Evolutionary conservation across 192 early-diverging fungal species (phyloP).

Genomic region (Linnemannia elongata): DNA sequence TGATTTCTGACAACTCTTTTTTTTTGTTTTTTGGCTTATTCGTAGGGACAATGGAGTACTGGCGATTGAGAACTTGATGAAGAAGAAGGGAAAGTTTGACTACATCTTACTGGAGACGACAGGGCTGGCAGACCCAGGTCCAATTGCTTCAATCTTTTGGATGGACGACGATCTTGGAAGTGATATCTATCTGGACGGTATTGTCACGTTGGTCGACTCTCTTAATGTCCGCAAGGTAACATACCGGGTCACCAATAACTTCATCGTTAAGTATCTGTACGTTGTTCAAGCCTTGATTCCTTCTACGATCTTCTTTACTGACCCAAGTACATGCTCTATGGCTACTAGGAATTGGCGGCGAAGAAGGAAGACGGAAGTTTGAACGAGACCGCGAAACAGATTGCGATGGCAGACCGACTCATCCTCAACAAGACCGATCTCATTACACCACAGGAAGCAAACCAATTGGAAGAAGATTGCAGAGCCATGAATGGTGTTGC

Average conservation of each 20-base stretch:
- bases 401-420: slow-evolving; percentile 91
- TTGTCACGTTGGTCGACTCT: slow-evolving; percentile 89
- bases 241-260: background rate
- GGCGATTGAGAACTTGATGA: slow-evolving; percentile 94
- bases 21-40: background rate
- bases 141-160: slow-evolving; percentile 98
- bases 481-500: slow-evolving; percentile 52
- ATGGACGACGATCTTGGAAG: slow-evolving; percentile 93
- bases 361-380: slow-evolving; percentile 69
- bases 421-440: slow-evolving; percentile 91
- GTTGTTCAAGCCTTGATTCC: too few relatives aligned
- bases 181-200: slow-evolving; percentile 92
- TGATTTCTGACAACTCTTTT: background rate
- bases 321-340: background rate
- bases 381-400: slow-evolving; percentile 85
- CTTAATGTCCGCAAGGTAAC: slow-evolving; percentile 71
- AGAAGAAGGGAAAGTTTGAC: slow-evolving; percentile 93
- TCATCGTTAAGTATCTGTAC: background rate
- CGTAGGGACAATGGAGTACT: slow-evolving; percentile 91
- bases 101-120: slow-evolving; percentile 98
- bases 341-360: slow-evolving; percentile 58
- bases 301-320: background rate
- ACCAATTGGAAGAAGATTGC: slow-evolving; percentile 57
- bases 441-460: slow-evolving; percentile 60
- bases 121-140: slow-evolving; percentile 80